A percentile compares a stretch with the other conserved stretches of the same genome.
These are phyloP conservation scores for Prinsepia uniflora DNA, from an alignment of 306 rosid genomes.

Conservation along the genomic window DNA sequence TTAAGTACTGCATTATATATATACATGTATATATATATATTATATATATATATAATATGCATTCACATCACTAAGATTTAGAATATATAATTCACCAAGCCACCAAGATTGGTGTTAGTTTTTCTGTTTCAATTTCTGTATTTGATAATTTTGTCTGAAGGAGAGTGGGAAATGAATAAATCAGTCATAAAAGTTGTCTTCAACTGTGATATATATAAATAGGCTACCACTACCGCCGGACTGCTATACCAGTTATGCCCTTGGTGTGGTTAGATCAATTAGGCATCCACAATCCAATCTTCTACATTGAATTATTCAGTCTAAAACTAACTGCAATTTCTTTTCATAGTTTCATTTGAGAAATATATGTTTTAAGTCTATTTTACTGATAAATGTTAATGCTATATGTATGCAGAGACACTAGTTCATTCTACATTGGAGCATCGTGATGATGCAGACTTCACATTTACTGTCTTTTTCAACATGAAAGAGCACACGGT, in stretches of 20 bases:
- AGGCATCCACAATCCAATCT: slow-evolving; percentile 3
- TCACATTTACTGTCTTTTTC: slow-evolving; percentile 76
- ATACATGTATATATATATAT: background rate
- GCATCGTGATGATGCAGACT: slow-evolving; percentile 73
- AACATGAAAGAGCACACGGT: slow-evolving; percentile 88
- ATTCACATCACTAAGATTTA: background rate
- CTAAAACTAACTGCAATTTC: background rate
- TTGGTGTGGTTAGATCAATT: background rate
- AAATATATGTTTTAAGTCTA: slow-evolving; percentile 11
- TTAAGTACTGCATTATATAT: background rate
- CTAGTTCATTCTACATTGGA: slow-evolving; percentile 94
- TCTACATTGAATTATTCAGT: slow-evolving; percentile 1
- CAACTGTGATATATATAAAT: background rate
- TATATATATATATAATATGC: background rate
- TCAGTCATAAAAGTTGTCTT: background rate
- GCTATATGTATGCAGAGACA: slow-evolving; percentile 64
- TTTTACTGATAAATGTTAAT: slow-evolving; percentile 20
- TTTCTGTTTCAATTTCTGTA: background rate
- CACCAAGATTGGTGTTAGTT: background rate
- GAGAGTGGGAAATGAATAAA: background rate
- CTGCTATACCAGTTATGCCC: background rate
- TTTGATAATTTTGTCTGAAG: background rate
- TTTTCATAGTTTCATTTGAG: background rate
- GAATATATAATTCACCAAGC: background rate
- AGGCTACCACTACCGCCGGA: background rate